phyloP scores from a whole-genome alignment of 441 rosid genomes.

The Gossypium laxum region DNA sequence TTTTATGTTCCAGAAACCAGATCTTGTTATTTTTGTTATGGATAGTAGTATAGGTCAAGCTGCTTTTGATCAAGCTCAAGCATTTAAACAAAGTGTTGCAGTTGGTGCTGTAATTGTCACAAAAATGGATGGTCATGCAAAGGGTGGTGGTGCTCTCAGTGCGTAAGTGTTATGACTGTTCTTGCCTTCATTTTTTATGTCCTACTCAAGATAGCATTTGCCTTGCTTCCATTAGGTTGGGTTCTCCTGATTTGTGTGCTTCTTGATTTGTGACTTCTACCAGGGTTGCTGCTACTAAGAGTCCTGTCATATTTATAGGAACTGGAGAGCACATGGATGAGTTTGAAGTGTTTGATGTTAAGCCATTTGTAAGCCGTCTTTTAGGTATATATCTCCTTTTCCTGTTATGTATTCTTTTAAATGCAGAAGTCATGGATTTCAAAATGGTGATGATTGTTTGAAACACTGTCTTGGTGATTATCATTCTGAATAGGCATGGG shows the following conservation, averaged over 20 bases:
- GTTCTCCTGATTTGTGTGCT: not conserved
- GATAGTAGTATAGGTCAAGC: slow-evolving; percentile 98
- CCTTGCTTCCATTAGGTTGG: not conserved
- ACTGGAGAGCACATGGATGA: slow-evolving; percentile 97
- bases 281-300: slow-evolving; percentile 93
- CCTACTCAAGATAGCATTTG: not conserved
- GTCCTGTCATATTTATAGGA: slow-evolving; percentile 92
- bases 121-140: slow-evolving; percentile 97
- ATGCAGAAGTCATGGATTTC: not conserved
- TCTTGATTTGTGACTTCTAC: slow-evolving; percentile 11
- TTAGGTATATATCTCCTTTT: slow-evolving; percentile 39
- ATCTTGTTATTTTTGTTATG: slow-evolving; percentile 87
- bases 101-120: slow-evolving; percentile 95
- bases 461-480: not conserved
- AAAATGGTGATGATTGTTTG: not conserved
- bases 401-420: not conserved
- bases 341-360: slow-evolving; percentile 90
- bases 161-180: slow-evolving; percentile 47
- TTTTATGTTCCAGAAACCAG: slow-evolving; percentile 62
- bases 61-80: slow-evolving; percentile 94
- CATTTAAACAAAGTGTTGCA: slow-evolving; percentile 82
- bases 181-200: not conserved
- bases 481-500: slow-evolving; percentile 62
- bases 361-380: slow-evolving; percentile 86
- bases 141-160: slow-evolving; percentile 98